A percentile compares a stretch with the other conserved stretches of the same genome.
Conservation (phyloP, 179 eudicot genomes). For the Beta macrorhiza region DNA sequence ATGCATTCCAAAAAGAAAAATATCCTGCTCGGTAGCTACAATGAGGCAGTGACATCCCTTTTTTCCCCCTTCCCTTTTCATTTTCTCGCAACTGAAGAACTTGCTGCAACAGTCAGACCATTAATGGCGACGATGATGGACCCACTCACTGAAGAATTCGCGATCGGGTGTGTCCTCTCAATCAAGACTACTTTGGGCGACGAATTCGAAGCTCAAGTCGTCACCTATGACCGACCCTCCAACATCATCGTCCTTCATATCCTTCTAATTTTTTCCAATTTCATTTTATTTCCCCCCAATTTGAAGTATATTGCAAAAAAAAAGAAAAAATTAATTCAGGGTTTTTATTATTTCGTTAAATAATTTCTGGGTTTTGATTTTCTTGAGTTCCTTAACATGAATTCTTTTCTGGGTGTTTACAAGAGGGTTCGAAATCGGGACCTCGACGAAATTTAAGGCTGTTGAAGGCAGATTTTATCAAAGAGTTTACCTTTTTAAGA, state of each 20-base stretch:
- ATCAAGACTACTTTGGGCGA: constrained; percentile 89
- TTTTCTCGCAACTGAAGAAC: neutral
- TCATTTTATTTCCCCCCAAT: neutral
- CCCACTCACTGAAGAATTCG: constrained; percentile 52
- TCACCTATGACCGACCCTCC: constrained; percentile 72
- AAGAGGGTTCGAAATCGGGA: constrained; percentile 80
- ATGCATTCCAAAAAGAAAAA: too few relatives aligned
- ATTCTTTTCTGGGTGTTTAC: constrained; percentile 35
- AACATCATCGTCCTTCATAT: constrained; percentile 96
- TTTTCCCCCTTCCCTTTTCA: neutral
- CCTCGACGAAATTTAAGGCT: constrained; percentile 68
- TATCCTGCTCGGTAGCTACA: too few relatives aligned
- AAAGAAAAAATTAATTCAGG: too few relatives aligned
- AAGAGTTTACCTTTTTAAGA: constrained; percentile 69
- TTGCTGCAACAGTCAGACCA: neutral
- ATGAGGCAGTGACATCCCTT: neutral
- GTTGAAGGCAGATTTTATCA: constrained; percentile 72
- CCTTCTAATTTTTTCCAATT: constrained; percentile 30
- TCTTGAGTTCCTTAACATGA: constrained; percentile 44
- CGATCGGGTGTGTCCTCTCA: constrained; percentile 67
- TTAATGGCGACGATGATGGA: constrained; percentile 35
- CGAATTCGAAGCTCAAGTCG: constrained; percentile 78
- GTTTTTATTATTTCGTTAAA: too few relatives aligned
- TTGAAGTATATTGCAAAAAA: neutral
- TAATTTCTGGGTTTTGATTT: neutral